Evolutionary conservation across 75 land plant species (phyloP), one percentile per base, ranked within the genome.

Genomic region (Isoetes taiwanensis): DNA sequence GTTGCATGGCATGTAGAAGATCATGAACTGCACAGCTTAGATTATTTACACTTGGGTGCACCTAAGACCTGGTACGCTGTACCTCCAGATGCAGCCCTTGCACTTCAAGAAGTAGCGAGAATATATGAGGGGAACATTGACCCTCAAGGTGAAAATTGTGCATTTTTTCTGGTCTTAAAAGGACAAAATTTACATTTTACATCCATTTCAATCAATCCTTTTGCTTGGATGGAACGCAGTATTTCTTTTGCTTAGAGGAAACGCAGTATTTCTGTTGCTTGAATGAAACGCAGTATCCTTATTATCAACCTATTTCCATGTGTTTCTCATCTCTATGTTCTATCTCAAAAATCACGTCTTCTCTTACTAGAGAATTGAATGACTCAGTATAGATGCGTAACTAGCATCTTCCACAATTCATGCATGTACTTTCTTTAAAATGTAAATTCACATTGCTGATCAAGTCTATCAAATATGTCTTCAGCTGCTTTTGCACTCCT

Each of bases 21-120:
- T n/a, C 50, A 46, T n/a, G 50, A 46, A 5, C 50, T 46, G 8
- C 50, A 46, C 50, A 6, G 5, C 25, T 5, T 46, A n/a, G 16
- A 46, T n/a, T 46, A 46, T 46, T 46, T 46, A 23, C 50, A 46
- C 25, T n/a, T 46, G 50, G 50, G 50, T 46, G 50, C 50, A 19
- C 19, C 50, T 6, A 46, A 46, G 50, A 46, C n/a, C 5, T 46
- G 50, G 50, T 46, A 46, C 25, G 50, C 16, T 5, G 50, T 46
- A 4, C 50, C 50, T 6, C 50, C 50, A 16, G 50, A 23, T 8
- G 50, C 50, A 4, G 50, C 50, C 25, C n/a, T 23, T 46, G 50
- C 50, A 19, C 25, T 46, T 23, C 21, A 46, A 23, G 50, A 46
- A 5, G 50, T 46, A 19, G 4, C 25, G 4, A 6, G 50, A 46